A percentile compares a stretch with the other conserved stretches of the same genome.
Conservation (phyloP, 345 rosid species). For the Cochlearia excelsa region DNA sequence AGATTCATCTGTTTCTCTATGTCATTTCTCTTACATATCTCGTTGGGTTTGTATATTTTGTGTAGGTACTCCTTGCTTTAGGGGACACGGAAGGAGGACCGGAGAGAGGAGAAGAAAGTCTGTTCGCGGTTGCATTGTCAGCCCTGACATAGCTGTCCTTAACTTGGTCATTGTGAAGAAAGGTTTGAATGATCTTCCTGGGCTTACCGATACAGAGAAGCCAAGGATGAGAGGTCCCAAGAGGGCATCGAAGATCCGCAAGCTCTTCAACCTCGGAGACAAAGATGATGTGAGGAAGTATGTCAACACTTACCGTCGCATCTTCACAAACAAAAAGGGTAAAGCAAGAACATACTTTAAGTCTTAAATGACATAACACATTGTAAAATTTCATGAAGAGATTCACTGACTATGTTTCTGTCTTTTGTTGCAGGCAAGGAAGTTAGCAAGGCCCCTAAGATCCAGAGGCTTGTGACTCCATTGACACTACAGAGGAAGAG, state of each 20-base stretch:
- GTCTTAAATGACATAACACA: not conserved
- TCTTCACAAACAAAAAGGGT: slow-evolving; percentile 73
- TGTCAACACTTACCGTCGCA: slow-evolving; percentile 81
- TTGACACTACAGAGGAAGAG: slow-evolving; percentile 87
- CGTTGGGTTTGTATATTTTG: not conserved
- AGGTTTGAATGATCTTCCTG: slow-evolving; percentile 81
- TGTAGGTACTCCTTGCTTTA: slow-evolving; percentile 77
- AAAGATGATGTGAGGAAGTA: slow-evolving; percentile 92
- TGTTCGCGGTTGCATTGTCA: slow-evolving; percentile 87
- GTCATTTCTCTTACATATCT: not conserved
- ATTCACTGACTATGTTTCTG: not conserved
- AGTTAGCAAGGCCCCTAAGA: slow-evolving; percentile 85
- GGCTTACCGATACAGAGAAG: slow-evolving; percentile 86
- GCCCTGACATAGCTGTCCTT: slow-evolving; percentile 79
- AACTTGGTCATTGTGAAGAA: slow-evolving; percentile 89
- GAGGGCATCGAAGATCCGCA: slow-evolving; percentile 87
- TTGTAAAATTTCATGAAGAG: not conserved
- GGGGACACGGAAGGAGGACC: slow-evolving; percentile 71
- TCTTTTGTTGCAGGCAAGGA: slow-evolving; percentile 50
- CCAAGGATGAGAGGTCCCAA: slow-evolving; percentile 97
- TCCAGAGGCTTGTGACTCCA: slow-evolving; percentile 68
- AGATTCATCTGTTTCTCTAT: not conserved
- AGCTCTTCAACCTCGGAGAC: slow-evolving; percentile 76
- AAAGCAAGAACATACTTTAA: not conserved
- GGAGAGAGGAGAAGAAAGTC: slow-evolving; percentile 89